These are phyloP conservation scores for Solanum tacnaense DNA, from an alignment of 257 asterid species.

Conservation along the genomic window DNA sequence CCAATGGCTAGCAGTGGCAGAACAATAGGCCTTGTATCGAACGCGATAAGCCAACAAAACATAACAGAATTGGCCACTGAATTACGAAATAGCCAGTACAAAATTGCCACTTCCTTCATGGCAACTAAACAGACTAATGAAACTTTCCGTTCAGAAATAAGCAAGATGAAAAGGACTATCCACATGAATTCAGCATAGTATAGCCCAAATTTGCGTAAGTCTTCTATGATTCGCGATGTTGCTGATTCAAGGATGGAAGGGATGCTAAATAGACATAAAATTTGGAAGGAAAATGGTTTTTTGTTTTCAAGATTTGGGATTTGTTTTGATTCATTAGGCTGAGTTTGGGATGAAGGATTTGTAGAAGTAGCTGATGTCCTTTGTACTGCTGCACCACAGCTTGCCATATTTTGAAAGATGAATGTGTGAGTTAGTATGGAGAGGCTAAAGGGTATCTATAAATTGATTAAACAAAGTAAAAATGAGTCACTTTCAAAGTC, in stretches of 20 bases:
- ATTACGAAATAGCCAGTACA: conserved; percentile 33
- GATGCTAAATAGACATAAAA: conserved; percentile 36
- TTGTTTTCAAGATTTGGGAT: not conserved
- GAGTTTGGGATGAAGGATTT: conserved; percentile 7
- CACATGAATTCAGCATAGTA: conserved; percentile 41
- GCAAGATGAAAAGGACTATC: conserved; percentile 53
- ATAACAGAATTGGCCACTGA: conserved; percentile 27
- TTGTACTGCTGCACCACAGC: conserved; percentile 30
- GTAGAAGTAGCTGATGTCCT: conserved; percentile 27
- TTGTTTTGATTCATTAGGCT: conserved; percentile 4
- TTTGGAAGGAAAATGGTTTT: conserved; percentile 2
- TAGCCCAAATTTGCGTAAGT: conserved; percentile 24
- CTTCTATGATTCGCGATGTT: conserved; percentile 30
- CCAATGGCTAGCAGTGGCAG: conserved; percentile 22
- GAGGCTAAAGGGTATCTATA: not conserved
- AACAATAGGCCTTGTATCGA: conserved; percentile 24
- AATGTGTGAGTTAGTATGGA: not conserved
- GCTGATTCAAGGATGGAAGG: conserved; percentile 56
- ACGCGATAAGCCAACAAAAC: conserved; percentile 16
- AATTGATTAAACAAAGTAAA: not conserved
- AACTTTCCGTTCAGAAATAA: conserved; percentile 43
- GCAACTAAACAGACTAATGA: conserved; percentile 42
- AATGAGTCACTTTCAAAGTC: not conserved
- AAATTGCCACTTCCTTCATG: conserved; percentile 31
- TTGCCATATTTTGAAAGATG: conserved; percentile 21